These are phyloP conservation scores for Cyclanthera cordifolia DNA, from an alignment of 306 rosid genomes.

Conservation along the genomic window DNA sequence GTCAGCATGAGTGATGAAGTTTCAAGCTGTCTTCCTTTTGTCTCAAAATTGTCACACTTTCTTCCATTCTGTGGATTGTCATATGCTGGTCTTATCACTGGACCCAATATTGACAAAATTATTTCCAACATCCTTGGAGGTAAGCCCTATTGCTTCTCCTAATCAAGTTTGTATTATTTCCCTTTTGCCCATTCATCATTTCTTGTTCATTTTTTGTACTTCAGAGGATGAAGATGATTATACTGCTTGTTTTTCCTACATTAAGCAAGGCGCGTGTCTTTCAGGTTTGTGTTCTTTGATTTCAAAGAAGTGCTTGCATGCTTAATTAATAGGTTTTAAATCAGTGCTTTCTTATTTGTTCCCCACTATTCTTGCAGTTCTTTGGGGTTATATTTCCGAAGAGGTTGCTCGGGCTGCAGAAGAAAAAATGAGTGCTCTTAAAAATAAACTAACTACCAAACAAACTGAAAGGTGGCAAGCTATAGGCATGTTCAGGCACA, in stretches of 20 bases:
- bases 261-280: slow-evolving; percentile 69
- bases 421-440: slow-evolving; percentile 39
- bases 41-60: slow-evolving; percentile 42
- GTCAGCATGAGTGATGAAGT: slow-evolving; percentile 32
- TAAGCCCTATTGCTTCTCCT: slow-evolving; percentile 18
- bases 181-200: background rate
- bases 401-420: slow-evolving; percentile 41
- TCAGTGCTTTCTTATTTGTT: slow-evolving; percentile 14
- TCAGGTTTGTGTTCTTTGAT: slow-evolving; percentile 47
- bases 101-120: slow-evolving; percentile 41
- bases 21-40: slow-evolving; percentile 31
- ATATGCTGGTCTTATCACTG: slow-evolving; percentile 51
- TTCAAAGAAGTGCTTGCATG: background rate
- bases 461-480: slow-evolving; percentile 76
- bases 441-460: slow-evolving; percentile 43
- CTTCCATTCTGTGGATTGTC: slow-evolving; percentile 65
- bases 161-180: background rate
- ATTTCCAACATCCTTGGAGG: slow-evolving; percentile 46
- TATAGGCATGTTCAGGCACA: slow-evolving; percentile 58
- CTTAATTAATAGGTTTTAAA: background rate
- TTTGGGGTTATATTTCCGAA: slow-evolving; percentile 60
- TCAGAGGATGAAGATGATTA: slow-evolving; percentile 50
- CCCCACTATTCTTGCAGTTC: slow-evolving; percentile 32
- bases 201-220: background rate
- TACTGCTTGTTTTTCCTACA: slow-evolving; percentile 39